Evolutionary conservation across 768 basidiomycete genomes (phyloP).

Genomic region (Mycena venus): DNA sequence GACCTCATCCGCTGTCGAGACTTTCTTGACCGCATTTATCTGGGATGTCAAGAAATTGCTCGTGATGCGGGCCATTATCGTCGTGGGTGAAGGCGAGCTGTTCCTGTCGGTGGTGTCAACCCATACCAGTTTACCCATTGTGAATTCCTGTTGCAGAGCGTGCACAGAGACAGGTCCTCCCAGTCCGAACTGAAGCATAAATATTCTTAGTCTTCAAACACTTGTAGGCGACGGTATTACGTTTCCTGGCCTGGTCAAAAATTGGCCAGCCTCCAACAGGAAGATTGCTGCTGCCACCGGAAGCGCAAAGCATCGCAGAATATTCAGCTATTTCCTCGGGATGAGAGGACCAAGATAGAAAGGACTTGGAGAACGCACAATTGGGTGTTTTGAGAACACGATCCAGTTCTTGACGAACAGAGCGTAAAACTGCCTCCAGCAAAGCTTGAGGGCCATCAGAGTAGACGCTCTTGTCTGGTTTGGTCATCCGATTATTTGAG

Average conservation of each 20-base stretch:
- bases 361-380: neutral
- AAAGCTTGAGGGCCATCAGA: neutral
- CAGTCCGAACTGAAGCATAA: slow-evolving; percentile 30
- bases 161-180: slow-evolving; percentile 40
- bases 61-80: slow-evolving; percentile 60
- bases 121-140: slow-evolving; percentile 53
- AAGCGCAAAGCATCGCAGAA: slow-evolving; percentile 55
- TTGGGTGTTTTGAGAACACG: neutral
- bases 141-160: slow-evolving; percentile 53
- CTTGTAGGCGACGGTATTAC: slow-evolving; percentile 33
- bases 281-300: slow-evolving; percentile 61
- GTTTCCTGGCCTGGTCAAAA: slow-evolving; percentile 42
- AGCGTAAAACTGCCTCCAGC: neutral
- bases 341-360: neutral
- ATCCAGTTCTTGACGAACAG: slow-evolving; percentile 11
- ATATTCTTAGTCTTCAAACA: neutral
- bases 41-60: slow-evolving; percentile 50
- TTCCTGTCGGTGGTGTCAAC: slow-evolving; percentile 60
- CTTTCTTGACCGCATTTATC: slow-evolving; percentile 49
- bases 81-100: slow-evolving; percentile 52
- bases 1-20: slow-evolving; percentile 52
- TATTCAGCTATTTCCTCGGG: slow-evolving; percentile 49
- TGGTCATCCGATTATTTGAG: no score
- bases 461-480: no score
- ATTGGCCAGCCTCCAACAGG: slow-evolving; percentile 55